Base-by-base conservation (phyloP, 805 yeast species). In the Candida piceae region DNA sequence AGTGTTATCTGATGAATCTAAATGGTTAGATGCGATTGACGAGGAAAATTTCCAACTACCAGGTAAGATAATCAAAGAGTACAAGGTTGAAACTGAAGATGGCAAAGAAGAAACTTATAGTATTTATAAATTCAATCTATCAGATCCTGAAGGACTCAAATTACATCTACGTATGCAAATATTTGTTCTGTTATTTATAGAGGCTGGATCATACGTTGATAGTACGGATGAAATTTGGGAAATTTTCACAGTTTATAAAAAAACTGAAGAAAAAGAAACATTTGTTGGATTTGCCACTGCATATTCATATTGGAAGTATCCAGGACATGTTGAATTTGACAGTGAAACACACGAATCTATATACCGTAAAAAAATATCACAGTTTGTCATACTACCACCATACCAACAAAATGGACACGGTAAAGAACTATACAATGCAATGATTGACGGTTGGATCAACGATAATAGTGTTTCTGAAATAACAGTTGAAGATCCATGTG, bases 401-500 rank as follows among this genome's bases (percentile, higher is more conserved):
- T 80, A 74, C 58, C 97, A 90, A 57, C 74, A 79, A 5, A 63
- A 70, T 32, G 76, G 80, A 0, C 77, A 86, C 36, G 98, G 98
- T 3, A 72, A 77, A 4, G 57, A 61, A 13, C 60, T 90, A 20
- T 90, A 90, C 56, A 61, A 67, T 9, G 42, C 69, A 0, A 59
- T 93, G 7, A 68, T 74, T 38, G 63, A 69, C 2, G 44, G 57
- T 31, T 87, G 95, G 84, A 48, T 67, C 3, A 45, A 52, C 0
- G 83, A 84, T 45, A 51, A 56, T 0, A 41, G 52, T 2, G 76
- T 88, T 17, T 60, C 64, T 23, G 95, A 89, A 49, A 71, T 93
- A 27, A 86, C 90, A 0, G 87, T 93, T 4, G 97, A 93, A 57
- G 98, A 93, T 57, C 97, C 97, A 3, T 84, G 83, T 53, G 96